Percentiles rank a stretch among this genome's conserved stretches.
phyloP scores from a whole-genome alignment of 495 filamentous ascomycete genomes.

The Aspergillus nidulans region DNA sequence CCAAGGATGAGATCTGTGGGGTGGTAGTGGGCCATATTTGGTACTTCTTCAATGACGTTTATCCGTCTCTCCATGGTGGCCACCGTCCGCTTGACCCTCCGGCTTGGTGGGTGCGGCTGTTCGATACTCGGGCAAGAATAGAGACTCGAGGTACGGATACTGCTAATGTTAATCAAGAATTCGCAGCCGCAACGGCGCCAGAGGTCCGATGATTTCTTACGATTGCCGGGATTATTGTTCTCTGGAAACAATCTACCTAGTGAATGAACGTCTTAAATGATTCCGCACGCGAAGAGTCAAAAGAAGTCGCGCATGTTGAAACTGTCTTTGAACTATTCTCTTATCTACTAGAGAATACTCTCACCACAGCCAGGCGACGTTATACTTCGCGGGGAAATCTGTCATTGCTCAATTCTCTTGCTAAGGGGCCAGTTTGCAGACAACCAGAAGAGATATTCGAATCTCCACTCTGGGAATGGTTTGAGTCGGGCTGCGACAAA shows the following conservation, averaged over 20 bases:
- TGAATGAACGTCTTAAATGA: not conserved
- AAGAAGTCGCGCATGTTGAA: too few relatives aligned
- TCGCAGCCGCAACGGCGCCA: constrained; percentile 37
- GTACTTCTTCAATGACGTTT: constrained; percentile 98
- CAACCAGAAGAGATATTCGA: not conserved
- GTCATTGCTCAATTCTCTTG: not conserved
- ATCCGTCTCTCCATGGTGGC: constrained; percentile 82
- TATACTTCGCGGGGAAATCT: not conserved
- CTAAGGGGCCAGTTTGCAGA: not conserved
- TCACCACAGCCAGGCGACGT: too few relatives aligned
- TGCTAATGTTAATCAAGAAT: constrained; percentile 31
- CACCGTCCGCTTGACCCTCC: constrained; percentile 87
- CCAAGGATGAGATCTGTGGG: constrained; percentile 94
- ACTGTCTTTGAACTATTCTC: too few relatives aligned
- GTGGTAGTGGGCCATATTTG: constrained; percentile 92
- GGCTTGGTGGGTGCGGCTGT: constrained; percentile 83
- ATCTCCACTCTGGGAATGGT: not conserved
- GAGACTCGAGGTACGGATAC: constrained; percentile 25
- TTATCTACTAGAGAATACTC: not conserved
- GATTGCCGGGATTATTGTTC: not conserved
- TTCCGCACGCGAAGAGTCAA: too few relatives aligned
- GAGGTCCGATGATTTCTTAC: constrained; percentile 31
- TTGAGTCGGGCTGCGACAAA: not conserved
- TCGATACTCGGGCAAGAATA: constrained; percentile 49
- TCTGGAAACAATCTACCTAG: not conserved